Evolutionary conservation across 2,329 filamentous ascomycete species (phyloP), one percentile per base, ranked within the genome.

Genomic region (Sclerotinia minor): DNA sequence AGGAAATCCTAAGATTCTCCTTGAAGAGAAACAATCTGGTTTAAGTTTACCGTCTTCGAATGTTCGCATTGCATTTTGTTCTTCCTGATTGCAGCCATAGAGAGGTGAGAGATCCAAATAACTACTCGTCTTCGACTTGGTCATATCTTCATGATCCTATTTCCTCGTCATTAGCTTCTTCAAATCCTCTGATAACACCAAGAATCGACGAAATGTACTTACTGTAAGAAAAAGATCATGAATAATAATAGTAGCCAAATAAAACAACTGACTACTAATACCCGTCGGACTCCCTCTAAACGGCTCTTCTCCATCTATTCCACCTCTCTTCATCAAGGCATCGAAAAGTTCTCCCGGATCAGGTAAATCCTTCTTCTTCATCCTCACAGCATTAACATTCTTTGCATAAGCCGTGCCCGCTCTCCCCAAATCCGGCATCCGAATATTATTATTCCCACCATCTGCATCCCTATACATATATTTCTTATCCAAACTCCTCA

Each of bases 41-140:
- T 93, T 92, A 71, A 93, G 80, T 76, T 83, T 86, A 54, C 91
- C 90, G 69, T 89, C 84, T 73, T 87, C 82, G 77, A 90, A 90
- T 0, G 88, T 91, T 66, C 83, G 44, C 29, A 67, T 24, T 17
- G n/a, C 19, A 9, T 61, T 61, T 63, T 67, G 65, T n/a, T 67
- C 55, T 53, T 76, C 8, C 80, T 73, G 47, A 73, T 78, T 47
- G 72, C 78, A 71, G 0, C 81, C 81, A 68, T 83, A 83, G 0
- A 83, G 71, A 0, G 80, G 80, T 1, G 79, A 76, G 0, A 83
- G 73, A 65, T 83, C 82, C 11, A 83, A 76, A 67, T 83, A 83
- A 0, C 81, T 82, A 45, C 24, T 59, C 29, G 68, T 55, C n/a
- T 60, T 49, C 9, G 54, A 65, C 13, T 24, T 69, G 8, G 45